Conservation (phyloP, 2,329 filamentous ascomycete genomes). For the Cryphonectria radicalis region DNA sequence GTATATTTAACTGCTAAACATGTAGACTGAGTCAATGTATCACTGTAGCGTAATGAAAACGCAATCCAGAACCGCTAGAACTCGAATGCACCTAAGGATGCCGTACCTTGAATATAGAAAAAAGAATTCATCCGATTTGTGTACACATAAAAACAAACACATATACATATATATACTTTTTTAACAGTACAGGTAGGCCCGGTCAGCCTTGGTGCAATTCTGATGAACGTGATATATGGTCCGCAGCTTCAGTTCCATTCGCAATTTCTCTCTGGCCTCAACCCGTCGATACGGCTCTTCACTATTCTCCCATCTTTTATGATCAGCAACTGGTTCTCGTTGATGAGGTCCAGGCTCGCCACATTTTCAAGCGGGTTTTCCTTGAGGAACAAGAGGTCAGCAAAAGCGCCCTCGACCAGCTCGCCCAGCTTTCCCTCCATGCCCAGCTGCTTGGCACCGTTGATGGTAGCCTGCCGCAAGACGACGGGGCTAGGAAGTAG, state of each 20-base stretch:
- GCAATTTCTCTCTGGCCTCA: slow-evolving; percentile 13
- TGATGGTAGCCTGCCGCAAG: slow-evolving; percentile 39
- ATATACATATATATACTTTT: too few relatives aligned
- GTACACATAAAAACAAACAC: too few relatives aligned
- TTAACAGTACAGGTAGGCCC: too few relatives aligned
- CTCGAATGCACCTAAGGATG: too few relatives aligned
- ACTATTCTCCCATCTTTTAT: slow-evolving; percentile 54
- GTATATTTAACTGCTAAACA: too few relatives aligned
- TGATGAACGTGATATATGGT: too few relatives aligned
- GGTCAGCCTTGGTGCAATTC: too few relatives aligned
- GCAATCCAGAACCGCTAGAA: too few relatives aligned
- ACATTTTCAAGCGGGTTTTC: slow-evolving; percentile 57
- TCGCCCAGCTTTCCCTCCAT: slow-evolving; percentile 49
- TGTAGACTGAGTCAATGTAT: too few relatives aligned
- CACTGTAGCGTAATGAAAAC: too few relatives aligned
- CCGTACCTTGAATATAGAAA: too few relatives aligned
- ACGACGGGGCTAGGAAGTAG: slow-evolving; percentile 11
- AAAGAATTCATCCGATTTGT: too few relatives aligned
- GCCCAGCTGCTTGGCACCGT: slow-evolving; percentile 50
- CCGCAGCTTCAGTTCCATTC: not conserved
- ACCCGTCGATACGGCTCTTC: slow-evolving; percentile 11
- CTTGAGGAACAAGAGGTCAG: slow-evolving; percentile 54
- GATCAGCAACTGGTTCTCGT: slow-evolving; percentile 49
- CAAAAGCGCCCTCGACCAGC: slow-evolving; percentile 49
- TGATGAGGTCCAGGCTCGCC: slow-evolving; percentile 48